Conservation (phyloP, 2,329 filamentous ascomycete species). For the Lecanicillium sp. region DNA sequence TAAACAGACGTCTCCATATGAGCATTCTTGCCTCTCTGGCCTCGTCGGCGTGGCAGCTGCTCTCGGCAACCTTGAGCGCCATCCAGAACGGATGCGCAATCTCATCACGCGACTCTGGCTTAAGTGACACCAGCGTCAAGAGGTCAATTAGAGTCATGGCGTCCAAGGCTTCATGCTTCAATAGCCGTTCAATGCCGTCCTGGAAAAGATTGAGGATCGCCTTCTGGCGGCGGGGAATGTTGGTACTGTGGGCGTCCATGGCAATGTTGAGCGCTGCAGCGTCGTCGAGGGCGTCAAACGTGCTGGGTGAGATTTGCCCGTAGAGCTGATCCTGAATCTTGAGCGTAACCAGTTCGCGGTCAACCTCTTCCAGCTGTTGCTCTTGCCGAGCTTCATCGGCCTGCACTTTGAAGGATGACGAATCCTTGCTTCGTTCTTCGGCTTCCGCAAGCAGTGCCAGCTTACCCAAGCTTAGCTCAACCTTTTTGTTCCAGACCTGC, state of each 20-base stretch:
- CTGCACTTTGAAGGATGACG: constrained; percentile 29
- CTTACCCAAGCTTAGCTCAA: constrained; percentile 84
- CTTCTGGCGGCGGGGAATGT: constrained; percentile 49
- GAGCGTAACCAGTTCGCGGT: constrained; percentile 59
- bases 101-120: constrained; percentile 39
- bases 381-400: constrained; percentile 28
- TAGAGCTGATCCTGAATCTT: constrained; percentile 75
- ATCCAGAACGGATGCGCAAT: constrained; percentile 64
- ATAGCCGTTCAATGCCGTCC: constrained; percentile 58
- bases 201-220: constrained; percentile 65
- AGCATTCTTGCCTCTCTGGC: constrained; percentile 48
- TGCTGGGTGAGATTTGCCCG: constrained; percentile 57
- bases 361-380: constrained; percentile 41
- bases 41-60: constrained; percentile 46
- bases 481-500: constrained; percentile 86
- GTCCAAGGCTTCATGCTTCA: constrained; percentile 65
- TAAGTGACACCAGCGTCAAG: constrained; percentile 62
- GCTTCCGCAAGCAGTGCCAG: constrained; percentile 63
- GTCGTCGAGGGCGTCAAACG: constrained; percentile 68
- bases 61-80: constrained; percentile 55
- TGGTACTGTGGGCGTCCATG: constrained; percentile 55
- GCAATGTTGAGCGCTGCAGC: constrained; percentile 70
- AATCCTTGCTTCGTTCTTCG: constrained; percentile 20
- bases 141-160: constrained; percentile 60
- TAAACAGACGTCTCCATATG: constrained; percentile 82